Evolutionary conservation across 345 rosid genomes (phyloP).

Genomic region (Mangifera indica): DNA sequence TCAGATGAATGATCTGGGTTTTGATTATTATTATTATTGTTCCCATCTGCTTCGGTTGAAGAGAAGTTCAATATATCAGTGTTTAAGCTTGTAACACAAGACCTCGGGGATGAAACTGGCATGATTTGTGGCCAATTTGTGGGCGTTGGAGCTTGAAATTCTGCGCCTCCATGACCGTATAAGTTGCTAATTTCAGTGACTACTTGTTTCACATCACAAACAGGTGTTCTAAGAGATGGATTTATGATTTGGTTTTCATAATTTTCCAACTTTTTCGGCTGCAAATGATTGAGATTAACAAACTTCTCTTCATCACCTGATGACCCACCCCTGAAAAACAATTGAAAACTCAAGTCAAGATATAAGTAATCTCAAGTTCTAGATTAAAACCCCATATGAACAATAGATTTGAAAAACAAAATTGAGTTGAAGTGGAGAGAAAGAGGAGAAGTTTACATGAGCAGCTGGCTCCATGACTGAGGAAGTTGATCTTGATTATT

Average conservation of each 20-base stretch:
- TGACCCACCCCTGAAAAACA: slow-evolving; percentile 37
- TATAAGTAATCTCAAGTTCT: background rate
- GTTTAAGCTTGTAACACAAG: slow-evolving; percentile 39
- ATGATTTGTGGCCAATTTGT: slow-evolving; percentile 29
- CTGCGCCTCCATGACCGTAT: slow-evolving; percentile 32
- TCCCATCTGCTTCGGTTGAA: slow-evolving; percentile 25
- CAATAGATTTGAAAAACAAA: background rate
- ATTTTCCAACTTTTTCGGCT: slow-evolving; percentile 36
- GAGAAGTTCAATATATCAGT: slow-evolving; percentile 43
- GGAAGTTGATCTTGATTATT: slow-evolving; percentile 40
- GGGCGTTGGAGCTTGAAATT: slow-evolving; percentile 27
- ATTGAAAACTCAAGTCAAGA: background rate
- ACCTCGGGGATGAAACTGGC: slow-evolving; percentile 45
- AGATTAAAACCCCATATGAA: background rate
- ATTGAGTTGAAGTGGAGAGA: background rate
- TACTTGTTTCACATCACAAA: slow-evolving; percentile 44
- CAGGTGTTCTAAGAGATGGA: slow-evolving; percentile 18
- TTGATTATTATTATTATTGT: slow-evolving; percentile 15
- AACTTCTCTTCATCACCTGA: slow-evolving; percentile 39
- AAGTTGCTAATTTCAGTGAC: slow-evolving; percentile 31
- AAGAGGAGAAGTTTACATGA: slow-evolving; percentile 34
- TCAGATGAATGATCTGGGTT: slow-evolving; percentile 39
- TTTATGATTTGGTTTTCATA: slow-evolving; percentile 43
- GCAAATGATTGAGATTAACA: slow-evolving; percentile 23
- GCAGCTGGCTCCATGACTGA: slow-evolving; percentile 63